A percentile compares a stretch with the other conserved stretches of the same genome.
Evolutionary conservation across 495 filamentous ascomycete genomes (phyloP).

Genomic region (Penicillium turbatum): DNA sequence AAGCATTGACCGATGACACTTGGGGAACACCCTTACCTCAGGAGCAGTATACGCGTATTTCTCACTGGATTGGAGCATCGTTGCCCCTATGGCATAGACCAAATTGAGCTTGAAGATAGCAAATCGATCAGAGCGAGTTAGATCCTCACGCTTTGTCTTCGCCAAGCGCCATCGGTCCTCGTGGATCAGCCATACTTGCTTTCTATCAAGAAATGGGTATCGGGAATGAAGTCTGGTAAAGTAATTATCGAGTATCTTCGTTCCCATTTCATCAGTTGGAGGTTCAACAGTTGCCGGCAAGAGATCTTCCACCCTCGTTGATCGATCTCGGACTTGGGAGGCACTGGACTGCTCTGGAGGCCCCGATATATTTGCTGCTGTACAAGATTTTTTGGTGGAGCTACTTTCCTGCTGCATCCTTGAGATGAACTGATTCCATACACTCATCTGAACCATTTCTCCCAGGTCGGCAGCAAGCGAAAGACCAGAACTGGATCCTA

Average conservation of each 20-base stretch:
- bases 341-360: constrained; percentile 8
- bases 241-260: constrained; percentile 44
- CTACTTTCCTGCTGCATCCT: constrained; percentile 25
- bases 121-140: constrained; percentile 40
- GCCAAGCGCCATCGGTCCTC: constrained; percentile 41
- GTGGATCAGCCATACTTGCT: constrained; percentile 42
- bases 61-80: constrained; percentile 46
- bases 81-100: constrained; percentile 51
- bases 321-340: constrained; percentile 18
- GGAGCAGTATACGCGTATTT: constrained; percentile 43
- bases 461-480: constrained; percentile 47
- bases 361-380: neutral
- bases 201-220: constrained; percentile 50
- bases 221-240: constrained; percentile 43
- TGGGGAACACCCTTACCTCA: constrained; percentile 26
- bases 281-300: constrained; percentile 43
- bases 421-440: constrained; percentile 49
- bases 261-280: constrained; percentile 47
- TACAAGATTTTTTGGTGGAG: neutral
- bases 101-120: constrained; percentile 51
- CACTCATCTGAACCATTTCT: constrained; percentile 52
- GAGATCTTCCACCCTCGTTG: constrained; percentile 37
- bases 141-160: constrained; percentile 38
- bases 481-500: constrained; percentile 51
- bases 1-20: neutral